Conservation (phyloP, 2,329 filamentous ascomycete species). For the Ceratocystis alfenasii region DNA sequence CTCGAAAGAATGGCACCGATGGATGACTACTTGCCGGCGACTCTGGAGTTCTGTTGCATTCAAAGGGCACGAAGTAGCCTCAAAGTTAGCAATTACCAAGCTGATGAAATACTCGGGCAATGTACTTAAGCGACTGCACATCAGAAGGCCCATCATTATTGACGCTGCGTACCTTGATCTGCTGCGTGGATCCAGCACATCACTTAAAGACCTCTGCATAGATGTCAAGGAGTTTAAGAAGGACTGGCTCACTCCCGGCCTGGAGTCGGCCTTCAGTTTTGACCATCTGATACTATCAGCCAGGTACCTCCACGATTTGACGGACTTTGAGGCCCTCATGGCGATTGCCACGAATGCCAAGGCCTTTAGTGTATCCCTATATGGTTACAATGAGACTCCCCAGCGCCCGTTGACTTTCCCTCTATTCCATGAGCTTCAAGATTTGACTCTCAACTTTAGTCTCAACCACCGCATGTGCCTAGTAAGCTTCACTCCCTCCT, state of each 20-base stretch:
- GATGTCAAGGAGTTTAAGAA: not conserved
- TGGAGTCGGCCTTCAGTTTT: not conserved
- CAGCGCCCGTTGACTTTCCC: not conserved
- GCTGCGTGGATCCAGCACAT: not conserved
- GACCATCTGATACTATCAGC: not conserved
- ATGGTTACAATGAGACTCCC: not conserved
- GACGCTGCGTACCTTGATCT: not conserved
- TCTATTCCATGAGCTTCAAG: not conserved
- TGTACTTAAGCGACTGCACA: not conserved
- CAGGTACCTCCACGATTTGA: too few species aligned
- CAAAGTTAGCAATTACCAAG: not conserved
- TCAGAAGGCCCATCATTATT: not conserved
- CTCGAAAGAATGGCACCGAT: slow-evolving; percentile 12
- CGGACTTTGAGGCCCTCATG: not conserved
- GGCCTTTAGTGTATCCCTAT: not conserved
- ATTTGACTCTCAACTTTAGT: not conserved
- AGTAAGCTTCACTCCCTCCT: not conserved
- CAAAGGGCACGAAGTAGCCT: not conserved
- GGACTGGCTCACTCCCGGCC: not conserved
- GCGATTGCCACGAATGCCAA: not conserved
- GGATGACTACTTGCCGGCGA: not conserved
- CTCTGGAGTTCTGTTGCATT: slow-evolving; percentile 8
- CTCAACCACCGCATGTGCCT: not conserved
- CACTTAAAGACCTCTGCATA: not conserved
- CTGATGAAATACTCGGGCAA: slow-evolving; percentile 3